Conservation (phyloP, 805 yeast genomes). For the Teunomyces panamensis region DNA sequence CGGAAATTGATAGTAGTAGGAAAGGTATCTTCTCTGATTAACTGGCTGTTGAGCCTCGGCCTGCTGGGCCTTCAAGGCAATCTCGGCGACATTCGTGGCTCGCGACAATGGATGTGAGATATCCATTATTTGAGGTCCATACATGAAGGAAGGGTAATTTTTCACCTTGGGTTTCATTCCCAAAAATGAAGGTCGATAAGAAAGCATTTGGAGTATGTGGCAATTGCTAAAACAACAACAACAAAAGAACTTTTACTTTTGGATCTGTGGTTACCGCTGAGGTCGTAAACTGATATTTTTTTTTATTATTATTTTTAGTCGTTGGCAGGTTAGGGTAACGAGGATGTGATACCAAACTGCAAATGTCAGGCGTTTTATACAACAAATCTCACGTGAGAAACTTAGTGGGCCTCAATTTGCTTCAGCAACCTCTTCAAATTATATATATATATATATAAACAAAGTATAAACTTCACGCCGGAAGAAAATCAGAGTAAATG, state of each 20-base stretch:
- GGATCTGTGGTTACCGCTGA: slow-evolving; percentile 2
- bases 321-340: not conserved
- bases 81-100: slow-evolving; percentile 36
- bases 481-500: no score
- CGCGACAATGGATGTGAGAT: slow-evolving; percentile 43
- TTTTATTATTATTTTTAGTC: not conserved
- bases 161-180: slow-evolving; percentile 15
- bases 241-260: not conserved
- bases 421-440: not conserved
- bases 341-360: not conserved
- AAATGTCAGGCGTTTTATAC: not conserved
- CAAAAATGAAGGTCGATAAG: slow-evolving; percentile 20
- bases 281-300: not conserved
- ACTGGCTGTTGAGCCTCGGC: slow-evolving; percentile 10
- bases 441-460: no score
- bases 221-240: not conserved
- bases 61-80: slow-evolving; percentile 19
- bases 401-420: not conserved
- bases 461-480: no score
- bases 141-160: slow-evolving; percentile 21
- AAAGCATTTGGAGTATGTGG: not conserved
- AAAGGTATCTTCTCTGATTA: slow-evolving; percentile 15
- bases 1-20: slow-evolving; percentile 44
- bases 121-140: slow-evolving; percentile 38
- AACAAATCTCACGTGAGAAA: not conserved